Evolutionary conservation across 2,329 filamentous ascomycete species (phyloP).

Genomic region (Sporothrix curviconia): DNA sequence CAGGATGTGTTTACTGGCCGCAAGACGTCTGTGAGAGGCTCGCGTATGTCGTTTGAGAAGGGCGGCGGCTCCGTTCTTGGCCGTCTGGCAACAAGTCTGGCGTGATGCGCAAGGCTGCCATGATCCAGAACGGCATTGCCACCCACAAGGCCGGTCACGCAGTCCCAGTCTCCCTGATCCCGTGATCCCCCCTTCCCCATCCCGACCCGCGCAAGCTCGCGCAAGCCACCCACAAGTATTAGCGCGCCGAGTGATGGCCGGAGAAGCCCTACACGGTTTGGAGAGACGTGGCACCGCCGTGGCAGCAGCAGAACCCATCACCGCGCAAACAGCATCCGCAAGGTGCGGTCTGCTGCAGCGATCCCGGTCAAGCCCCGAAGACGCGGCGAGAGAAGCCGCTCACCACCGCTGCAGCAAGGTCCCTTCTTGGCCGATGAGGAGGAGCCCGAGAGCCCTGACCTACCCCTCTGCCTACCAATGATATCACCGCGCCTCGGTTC

Average conservation of each 20-base stretch:
- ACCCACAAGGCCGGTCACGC: conserved; percentile 57
- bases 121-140: conserved; percentile 72
- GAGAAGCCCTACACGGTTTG: conserved; percentile 63
- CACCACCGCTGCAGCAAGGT: conserved; percentile 41
- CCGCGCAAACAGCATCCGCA: conserved; percentile 62
- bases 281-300: conserved; percentile 50
- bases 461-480: conserved; percentile 68
- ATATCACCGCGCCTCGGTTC: conserved; percentile 54
- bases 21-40: conserved; percentile 29
- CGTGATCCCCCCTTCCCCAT: conserved; percentile 81
- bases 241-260: conserved; percentile 66
- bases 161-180: conserved; percentile 59
- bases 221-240: conserved; percentile 59
- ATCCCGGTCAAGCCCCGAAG: conserved; percentile 50
- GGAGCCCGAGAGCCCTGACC: conserved; percentile 59
- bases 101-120: conserved; percentile 68
- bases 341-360: conserved; percentile 75
- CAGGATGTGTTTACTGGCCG: conserved; percentile 20
- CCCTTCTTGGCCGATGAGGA: conserved; percentile 59
- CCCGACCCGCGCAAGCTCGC: conserved; percentile 79
- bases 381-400: conserved; percentile 45
- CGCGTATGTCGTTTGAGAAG: conserved; percentile 33
- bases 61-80: conserved; percentile 31
- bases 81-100: conserved; percentile 40
- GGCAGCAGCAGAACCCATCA: conserved; percentile 42